A percentile compares a stretch with the other conserved stretches of the same genome.
These are phyloP conservation scores for Candolleomyces aberdarensis DNA, from an alignment of 768 basidiomycete genomes.

Conservation along the genomic window DNA sequence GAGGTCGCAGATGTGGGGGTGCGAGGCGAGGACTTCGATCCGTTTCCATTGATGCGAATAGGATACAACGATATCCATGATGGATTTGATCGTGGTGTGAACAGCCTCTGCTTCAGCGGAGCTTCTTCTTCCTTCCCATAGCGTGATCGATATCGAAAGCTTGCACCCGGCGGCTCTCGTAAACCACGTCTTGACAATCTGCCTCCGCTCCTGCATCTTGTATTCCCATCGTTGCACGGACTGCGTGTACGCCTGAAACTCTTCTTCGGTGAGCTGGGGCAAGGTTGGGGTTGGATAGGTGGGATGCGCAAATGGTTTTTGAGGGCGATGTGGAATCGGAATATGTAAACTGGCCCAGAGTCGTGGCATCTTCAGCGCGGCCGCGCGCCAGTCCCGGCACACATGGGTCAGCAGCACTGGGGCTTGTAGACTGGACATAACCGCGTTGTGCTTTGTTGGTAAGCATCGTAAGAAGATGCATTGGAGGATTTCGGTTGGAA, in stretches of 20 bases:
- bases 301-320: background rate
- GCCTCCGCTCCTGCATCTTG: constrained; percentile 2
- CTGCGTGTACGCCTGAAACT: background rate
- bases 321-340: constrained; percentile 6
- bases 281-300: constrained; percentile 1
- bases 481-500: constrained; percentile 16
- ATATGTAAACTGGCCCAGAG: constrained; percentile 18
- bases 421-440: constrained; percentile 8
- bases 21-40: constrained; percentile 2
- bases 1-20: constrained; percentile 2
- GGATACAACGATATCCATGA: constrained; percentile 3
- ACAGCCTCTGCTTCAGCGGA: background rate
- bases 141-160: background rate
- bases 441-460: constrained; percentile 10
- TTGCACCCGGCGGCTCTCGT: constrained; percentile 2
- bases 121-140: background rate
- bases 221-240: background rate
- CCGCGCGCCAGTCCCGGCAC: constrained; percentile 15
- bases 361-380: constrained; percentile 10
- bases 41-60: constrained; percentile 1
- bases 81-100: background rate
- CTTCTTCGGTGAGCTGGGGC: background rate
- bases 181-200: background rate
- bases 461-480: constrained; percentile 17
- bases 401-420: constrained; percentile 14